Conservation (phyloP, 192 early-diverging fungal genomes). For the Backusella luteola region DNA sequence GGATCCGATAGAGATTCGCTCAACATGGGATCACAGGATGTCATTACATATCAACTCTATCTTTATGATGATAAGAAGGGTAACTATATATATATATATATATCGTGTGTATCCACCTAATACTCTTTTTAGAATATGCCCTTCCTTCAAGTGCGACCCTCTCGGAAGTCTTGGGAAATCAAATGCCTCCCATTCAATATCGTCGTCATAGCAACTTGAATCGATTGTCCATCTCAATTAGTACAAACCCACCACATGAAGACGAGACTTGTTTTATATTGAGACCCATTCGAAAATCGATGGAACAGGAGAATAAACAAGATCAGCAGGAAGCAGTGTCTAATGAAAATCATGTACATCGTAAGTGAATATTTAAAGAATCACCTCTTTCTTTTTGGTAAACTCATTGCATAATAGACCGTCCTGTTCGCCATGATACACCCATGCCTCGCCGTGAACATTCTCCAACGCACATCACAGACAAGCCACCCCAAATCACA, state of each 20-base stretch:
- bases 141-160: conserved; percentile 15
- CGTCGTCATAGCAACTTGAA: conserved; percentile 28
- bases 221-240: conserved; percentile 16
- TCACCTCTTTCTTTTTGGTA: neutral
- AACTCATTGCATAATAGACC: neutral
- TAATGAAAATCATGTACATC: neutral
- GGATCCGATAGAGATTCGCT: neutral
- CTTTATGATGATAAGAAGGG: conserved; percentile 19
- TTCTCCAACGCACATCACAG: neutral
- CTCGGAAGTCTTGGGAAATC: conserved; percentile 15
- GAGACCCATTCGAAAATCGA: neutral
- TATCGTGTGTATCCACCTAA: neutral
- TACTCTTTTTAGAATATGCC: conserved; percentile 11
- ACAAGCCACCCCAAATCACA: neutral
- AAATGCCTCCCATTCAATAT: conserved; percentile 7
- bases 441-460: conserved; percentile 10
- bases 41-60: conserved; percentile 23
- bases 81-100: neutral
- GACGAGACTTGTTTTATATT: conserved; percentile 7
- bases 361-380: neutral
- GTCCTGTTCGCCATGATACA: conserved; percentile 8
- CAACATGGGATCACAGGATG: neutral
- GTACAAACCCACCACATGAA: neutral
- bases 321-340: neutral
- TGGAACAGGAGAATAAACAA: neutral